Percentiles rank a stretch among this genome's conserved stretches.
Evolutionary conservation across 345 rosid species (phyloP).

Genomic region (Eucalyptus shirleyi): DNA sequence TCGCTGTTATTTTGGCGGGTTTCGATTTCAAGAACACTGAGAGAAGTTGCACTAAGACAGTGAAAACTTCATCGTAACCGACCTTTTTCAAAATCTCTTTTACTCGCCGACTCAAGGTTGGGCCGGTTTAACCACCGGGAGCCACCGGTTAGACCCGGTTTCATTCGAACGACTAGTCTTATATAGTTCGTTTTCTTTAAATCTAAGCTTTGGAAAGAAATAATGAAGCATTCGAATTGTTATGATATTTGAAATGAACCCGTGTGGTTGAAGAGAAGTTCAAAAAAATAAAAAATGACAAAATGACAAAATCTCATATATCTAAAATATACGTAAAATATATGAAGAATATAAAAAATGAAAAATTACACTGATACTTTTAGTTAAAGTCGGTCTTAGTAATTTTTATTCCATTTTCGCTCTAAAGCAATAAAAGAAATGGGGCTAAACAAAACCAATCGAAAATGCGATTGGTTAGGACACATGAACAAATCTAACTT

Average conservation of each 20-base stretch:
- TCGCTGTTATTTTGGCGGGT: background rate
- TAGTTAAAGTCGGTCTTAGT: background rate
- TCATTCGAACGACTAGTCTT: background rate
- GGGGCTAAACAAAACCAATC: background rate
- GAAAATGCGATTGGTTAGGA: background rate
- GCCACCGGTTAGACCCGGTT: background rate
- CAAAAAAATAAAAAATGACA: rapidly evolving
- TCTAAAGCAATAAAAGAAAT: background rate
- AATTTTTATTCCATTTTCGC: background rate
- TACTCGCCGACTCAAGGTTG: background rate
- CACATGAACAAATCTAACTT: background rate
- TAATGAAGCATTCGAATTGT: background rate
- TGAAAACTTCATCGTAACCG: background rate
- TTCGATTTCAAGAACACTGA: background rate
- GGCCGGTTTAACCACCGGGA: background rate
- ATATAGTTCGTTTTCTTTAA: background rate
- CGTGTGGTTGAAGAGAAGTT: background rate
- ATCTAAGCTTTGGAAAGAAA: background rate
- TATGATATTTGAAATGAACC: background rate
- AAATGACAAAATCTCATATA: background rate
- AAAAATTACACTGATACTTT: background rate
- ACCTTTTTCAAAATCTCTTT: background rate
- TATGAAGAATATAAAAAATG: background rate
- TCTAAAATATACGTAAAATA: background rate
- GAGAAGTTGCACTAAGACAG: background rate